Evolutionary conservation across 1,139 yeast genomes (phyloP), one percentile per base, ranked within the genome.

Genomic region (Yamadazyma mexicana): DNA sequence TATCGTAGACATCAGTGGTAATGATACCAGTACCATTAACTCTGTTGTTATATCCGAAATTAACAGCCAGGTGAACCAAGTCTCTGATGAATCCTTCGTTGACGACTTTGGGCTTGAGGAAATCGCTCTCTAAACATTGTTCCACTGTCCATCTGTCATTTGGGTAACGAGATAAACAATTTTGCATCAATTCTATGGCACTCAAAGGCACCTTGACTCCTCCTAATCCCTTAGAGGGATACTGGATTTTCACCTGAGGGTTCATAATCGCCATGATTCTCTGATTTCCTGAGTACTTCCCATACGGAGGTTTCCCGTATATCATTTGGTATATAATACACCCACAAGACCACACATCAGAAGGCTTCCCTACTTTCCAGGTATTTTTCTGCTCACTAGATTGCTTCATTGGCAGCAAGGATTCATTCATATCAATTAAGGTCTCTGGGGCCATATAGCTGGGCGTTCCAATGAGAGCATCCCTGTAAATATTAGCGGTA

Each of bases 391-490:
- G 57, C 34, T 49, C 63, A 38, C 52, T 40, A 5, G 48, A 36
- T 7, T 59, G 52, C 30, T 59, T 43, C 11, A 62, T 62, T 3
- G 67, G 64, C 43, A 40, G 45, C 31, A 56, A 52, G 1, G 59
- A 45, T 42, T 64, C 69, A 43, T 61, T 73, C 39, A 79, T 78
- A 58, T 83, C 95, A 33, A 84, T 73, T 41, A 91, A 67, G 0
- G 98, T 88, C 59, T 92, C 98, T 0, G 98, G 98, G 0, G 98
- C 97, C 98, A 92, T 92, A 59, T 92, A 92, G 59, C 87, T 88
- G 2, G 97, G 96, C 0, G 98, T 92, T 2, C 98, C 98, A 42
- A 89, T 85, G 58, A 88, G 97, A 5, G 89, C 79, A 46, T 88
- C 95, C 42, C 98, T 75, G 56, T 91, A 92, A 17, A 92, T 79